Evolutionary conservation across 495 filamentous ascomycete genomes (phyloP), one percentile per base, ranked within the genome.

Genomic region (Hypoxylon perforatum): DNA sequence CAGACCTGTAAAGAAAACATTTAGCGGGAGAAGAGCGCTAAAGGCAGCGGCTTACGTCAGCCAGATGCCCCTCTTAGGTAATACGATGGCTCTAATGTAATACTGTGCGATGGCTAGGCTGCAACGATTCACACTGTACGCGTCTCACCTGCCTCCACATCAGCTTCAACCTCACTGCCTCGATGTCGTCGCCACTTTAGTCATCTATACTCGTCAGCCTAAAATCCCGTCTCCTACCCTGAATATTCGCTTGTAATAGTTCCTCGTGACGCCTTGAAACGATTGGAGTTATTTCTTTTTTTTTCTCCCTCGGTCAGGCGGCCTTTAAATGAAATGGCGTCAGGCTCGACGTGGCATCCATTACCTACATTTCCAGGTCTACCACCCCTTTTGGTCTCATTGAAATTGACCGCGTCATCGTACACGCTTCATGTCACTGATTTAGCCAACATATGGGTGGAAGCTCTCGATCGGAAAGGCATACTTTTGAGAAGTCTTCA

Each of bases 391-490:
- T 72, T 84, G 47, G 79, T 81, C 11, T 82, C 81, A 30, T 57
- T 75, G 1, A 54, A 64, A 28, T 80, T 80, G 59, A 58, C 63
- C 11, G 57, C 71, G 25, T 72, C 80, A 38, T 85, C 86, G 39
- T 99, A 97, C 78, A 84, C 80, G 9, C 67, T 97, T 36, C 85
- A 88, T 58, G 73, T 97, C 25, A 95, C 94, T 3, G 95, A 99
- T 75, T 85, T 98, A 15, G 90, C 88, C 71, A 82, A 87, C 59
- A 76, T 97, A n/a, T 99, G 95, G 95, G 82, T 81, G 3, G 93
- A 97, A 78, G 78, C 71, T 15, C 77, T 97, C 30, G 80, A 87
- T 36, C 82, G 85, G 25, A 75, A 76, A 47, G 81, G 83, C 1
- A 92, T 98, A 55, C 73, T 91, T 21, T 75, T 81, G 36, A 84